Base-by-base conservation (phyloP, 495 filamentous ascomycete genomes). In the Talaromyces wortmannii region DNA sequence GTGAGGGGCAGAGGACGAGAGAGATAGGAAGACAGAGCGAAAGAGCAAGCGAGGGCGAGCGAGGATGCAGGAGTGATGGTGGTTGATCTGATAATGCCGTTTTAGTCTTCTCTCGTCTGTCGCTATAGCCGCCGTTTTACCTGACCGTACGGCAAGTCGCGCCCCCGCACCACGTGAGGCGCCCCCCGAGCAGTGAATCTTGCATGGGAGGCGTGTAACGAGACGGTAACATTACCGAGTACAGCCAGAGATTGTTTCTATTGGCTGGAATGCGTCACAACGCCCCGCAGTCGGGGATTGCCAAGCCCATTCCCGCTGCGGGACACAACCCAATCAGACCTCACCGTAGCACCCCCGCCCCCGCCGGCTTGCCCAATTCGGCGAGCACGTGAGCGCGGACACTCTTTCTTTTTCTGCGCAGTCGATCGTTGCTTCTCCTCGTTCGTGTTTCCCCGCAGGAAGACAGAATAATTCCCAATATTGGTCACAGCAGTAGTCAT, bases 101-200 rank as follows among this genome's bases (percentile, higher is more conserved):
- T 23, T 23, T 23, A 23, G 23, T 4, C 1, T 23, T 23, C 2
- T 23, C 23, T 23, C 4, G 23, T 23, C 23, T 23, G 23, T 23
- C 23, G 23, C 23, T 23, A 23, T 23, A 23, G 23, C 23, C 23
- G 23, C 23, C 23, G 23, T 23, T 23, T 23, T 23, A 23, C 23
- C 2, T 23, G 23, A 23, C 23, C 23, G 36, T 40, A 40, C 13
- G 8, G 36, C 7, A 4, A 10, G 52, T 53, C 40, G 30, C 45
- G 7, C 45, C 52, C 52, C 52, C 52, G 52, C 52, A 53, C 7
- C 52, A 53, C 52, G 42, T 45, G 52, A 45, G 45, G 11, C 16
- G 23, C 31, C 18, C n/a, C 5, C 36, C 36, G 36, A 8, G 36
- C 36, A 40, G 32, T n/a, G 31, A 32, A 43, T 30, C n/a, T 8